phyloP scores from a whole-genome alignment of 371 early-diverging fungal genomes.

The Mucor ambiguus region DNA sequence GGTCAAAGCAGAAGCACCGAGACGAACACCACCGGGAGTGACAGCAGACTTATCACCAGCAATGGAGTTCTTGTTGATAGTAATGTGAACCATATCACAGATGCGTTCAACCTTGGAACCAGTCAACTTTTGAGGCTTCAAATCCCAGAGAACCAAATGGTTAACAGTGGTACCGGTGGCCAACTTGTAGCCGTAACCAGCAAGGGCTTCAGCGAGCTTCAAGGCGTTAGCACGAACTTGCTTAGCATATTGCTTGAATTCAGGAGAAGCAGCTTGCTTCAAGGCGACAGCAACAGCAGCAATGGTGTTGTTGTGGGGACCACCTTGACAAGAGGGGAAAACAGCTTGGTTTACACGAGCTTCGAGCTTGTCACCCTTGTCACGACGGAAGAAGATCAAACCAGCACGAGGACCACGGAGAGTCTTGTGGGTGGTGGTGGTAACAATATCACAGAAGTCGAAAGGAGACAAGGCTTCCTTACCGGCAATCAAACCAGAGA shows the following conservation, averaged over 20 bases:
- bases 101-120: constrained; percentile 96
- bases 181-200: constrained; percentile 76
- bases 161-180: constrained; percentile 96
- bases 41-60: constrained; percentile 96
- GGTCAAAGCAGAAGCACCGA: constrained; percentile 97
- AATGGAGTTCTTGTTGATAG: constrained; percentile 99
- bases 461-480: constrained; percentile 92
- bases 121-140: constrained; percentile 83
- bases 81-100: constrained; percentile 93
- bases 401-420: constrained; percentile 99
- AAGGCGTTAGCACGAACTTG: constrained; percentile 91
- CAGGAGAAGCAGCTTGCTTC: constrained; percentile 82
- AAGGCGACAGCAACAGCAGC: constrained; percentile 97
- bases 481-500: constrained; percentile 93
- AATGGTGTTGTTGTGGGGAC: constrained; percentile 99
- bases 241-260: constrained; percentile 90
- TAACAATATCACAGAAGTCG: constrained; percentile 98
- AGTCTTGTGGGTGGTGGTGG: constrained; percentile 99
- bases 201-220: constrained; percentile 83
- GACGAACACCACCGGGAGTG: constrained; percentile 95
- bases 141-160: constrained; percentile 89
- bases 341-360: constrained; percentile 96
- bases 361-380: constrained; percentile 87
- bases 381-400: constrained; percentile 97
- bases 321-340: constrained; percentile 99